Evolutionary conservation across 2,329 filamentous ascomycete species (phyloP).

Genomic region (Fusarium algeriense): DNA sequence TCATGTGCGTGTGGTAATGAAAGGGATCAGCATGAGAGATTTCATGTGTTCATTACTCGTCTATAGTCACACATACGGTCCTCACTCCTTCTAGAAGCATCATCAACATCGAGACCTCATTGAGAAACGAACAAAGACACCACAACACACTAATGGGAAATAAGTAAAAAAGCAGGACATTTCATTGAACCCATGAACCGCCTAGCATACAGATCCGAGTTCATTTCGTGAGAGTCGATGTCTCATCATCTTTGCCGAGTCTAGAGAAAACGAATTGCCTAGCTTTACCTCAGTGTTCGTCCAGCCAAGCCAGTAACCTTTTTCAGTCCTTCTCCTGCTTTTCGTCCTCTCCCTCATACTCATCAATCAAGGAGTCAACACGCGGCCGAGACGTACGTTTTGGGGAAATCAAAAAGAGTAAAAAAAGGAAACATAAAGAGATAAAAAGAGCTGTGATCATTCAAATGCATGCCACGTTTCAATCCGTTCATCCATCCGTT

Average conservation of each 20-base stretch:
- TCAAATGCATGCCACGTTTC: constrained; percentile 51
- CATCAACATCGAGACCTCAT: constrained; percentile 21
- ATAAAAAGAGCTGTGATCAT: constrained; percentile 48
- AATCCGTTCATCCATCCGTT: constrained; percentile 48
- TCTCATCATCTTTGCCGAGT: constrained; percentile 35
- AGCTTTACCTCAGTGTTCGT: constrained; percentile 6
- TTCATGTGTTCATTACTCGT: constrained; percentile 41
- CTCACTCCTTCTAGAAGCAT: constrained; percentile 10
- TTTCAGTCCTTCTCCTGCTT: constrained; percentile 24
- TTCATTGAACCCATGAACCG: constrained; percentile 48
- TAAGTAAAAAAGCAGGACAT: constrained; percentile 38
- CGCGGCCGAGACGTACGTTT: constrained; percentile 35
- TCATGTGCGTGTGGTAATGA: neutral
- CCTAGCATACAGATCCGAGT: constrained; percentile 45
- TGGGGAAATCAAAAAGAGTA: constrained; percentile 36
- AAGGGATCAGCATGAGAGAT: constrained; percentile 15
- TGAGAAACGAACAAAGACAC: constrained; percentile 1
- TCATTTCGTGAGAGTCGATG: constrained; percentile 8
- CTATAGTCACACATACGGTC: constrained; percentile 32
- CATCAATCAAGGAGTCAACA: constrained; percentile 16
- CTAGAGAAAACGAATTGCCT: constrained; percentile 28
- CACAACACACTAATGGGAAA: neutral
- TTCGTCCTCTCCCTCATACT: constrained; percentile 13
- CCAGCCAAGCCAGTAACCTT: constrained; percentile 28
- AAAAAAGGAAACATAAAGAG: constrained; percentile 37